phyloP scores from a whole-genome alignment of 768 basidiomycete genomes.

The Inosperma sp. region DNA sequence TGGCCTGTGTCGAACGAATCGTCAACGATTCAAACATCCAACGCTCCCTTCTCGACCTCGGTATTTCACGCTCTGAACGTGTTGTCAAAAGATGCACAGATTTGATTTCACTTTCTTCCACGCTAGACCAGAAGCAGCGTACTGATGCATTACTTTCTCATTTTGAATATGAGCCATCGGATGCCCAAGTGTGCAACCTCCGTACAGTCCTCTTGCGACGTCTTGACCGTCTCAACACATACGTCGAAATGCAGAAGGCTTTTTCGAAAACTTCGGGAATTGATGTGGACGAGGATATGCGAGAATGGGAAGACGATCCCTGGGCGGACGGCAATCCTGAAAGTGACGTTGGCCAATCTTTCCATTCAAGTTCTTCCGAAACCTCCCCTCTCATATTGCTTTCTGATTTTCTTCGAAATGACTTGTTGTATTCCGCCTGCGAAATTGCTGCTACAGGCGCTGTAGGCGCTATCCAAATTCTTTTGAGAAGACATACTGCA shows the following conservation, averaged over 20 bases:
- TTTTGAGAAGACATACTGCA: slow-evolving; percentile 54
- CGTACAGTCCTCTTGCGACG: slow-evolving; percentile 66
- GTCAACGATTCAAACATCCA: slow-evolving; percentile 55
- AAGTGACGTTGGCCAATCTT: slow-evolving; percentile 28
- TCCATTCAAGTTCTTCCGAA: slow-evolving; percentile 23
- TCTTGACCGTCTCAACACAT: slow-evolving; percentile 70
- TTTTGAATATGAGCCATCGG: slow-evolving; percentile 52
- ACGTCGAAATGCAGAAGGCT: slow-evolving; percentile 51
- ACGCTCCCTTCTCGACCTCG: slow-evolving; percentile 55
- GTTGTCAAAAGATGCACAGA: slow-evolving; percentile 47
- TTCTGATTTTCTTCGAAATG: slow-evolving; percentile 55
- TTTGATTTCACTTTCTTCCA: slow-evolving; percentile 19
- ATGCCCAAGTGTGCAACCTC: slow-evolving; percentile 60
- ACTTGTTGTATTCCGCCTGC: slow-evolving; percentile 56
- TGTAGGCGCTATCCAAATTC: slow-evolving; percentile 51
- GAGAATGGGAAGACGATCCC: slow-evolving; percentile 77
- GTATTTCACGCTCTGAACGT: slow-evolving; percentile 52
- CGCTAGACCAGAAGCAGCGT: slow-evolving; percentile 8
- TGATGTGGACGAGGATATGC: slow-evolving; percentile 47
- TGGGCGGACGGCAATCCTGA: slow-evolving; percentile 43
- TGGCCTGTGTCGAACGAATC: slow-evolving; percentile 68
- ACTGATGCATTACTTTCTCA: slow-evolving; percentile 42
- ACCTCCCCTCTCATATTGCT: slow-evolving; percentile 48
- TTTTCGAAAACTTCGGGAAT: slow-evolving; percentile 29
- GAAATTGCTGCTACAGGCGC: slow-evolving; percentile 60